A percentile compares a stretch with the other conserved stretches of the same genome.
Evolutionary conservation across 345 rosid species (phyloP).

Genomic region (Eucalyptus sideroxylon): DNA sequence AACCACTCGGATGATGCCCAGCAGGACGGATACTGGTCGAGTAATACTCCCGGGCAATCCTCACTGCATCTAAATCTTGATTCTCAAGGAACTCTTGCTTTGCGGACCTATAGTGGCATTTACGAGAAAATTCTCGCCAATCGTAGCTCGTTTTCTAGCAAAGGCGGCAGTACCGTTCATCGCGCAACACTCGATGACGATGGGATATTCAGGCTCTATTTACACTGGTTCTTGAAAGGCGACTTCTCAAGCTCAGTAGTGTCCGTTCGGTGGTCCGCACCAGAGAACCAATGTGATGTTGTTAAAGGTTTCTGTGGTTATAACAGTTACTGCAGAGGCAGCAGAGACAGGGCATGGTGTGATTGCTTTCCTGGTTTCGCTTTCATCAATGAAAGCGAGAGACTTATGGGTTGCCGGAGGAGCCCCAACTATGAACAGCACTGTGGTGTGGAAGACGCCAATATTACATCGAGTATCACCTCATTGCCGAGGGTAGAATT

Average conservation of each 20-base stretch:
- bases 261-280: not conserved
- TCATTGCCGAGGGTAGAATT: not conserved
- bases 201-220: conserved; percentile 8
- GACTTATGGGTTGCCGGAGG: not conserved
- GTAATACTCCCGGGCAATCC: rapidly evolving
- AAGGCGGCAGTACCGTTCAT: not conserved
- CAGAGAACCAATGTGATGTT: not conserved
- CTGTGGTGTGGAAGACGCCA: not conserved
- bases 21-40: not conserved
- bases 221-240: not conserved
- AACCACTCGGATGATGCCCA: rapidly evolving
- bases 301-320: not conserved
- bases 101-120: not conserved
- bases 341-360: not conserved
- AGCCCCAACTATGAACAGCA: not conserved
- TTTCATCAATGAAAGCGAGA: not conserved
- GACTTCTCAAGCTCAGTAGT: not conserved
- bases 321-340: conserved; percentile 2
- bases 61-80: not conserved
- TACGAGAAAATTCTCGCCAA: not conserved
- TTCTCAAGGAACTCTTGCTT: not conserved
- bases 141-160: not conserved
- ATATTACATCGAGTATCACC: not conserved
- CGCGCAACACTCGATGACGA: conserved; percentile 3
- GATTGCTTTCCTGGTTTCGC: conserved; percentile 1